phyloP scores from a whole-genome alignment of 2,329 filamentous ascomycete species.

The Penicillium sp. region DNA sequence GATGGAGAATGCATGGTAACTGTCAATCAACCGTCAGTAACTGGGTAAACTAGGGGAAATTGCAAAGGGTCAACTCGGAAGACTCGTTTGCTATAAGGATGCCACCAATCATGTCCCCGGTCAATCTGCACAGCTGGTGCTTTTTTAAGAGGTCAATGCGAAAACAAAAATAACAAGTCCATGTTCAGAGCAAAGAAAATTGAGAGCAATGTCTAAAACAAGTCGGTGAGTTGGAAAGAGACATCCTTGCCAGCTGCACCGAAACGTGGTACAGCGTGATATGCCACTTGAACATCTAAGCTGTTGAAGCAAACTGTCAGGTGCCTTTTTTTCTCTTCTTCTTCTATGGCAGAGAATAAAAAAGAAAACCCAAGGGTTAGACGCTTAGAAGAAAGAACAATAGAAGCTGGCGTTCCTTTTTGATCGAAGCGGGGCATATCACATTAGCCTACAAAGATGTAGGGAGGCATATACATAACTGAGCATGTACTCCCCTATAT shows the following conservation, averaged over 20 bases:
- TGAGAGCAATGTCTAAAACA: neutral
- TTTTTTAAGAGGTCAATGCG: constrained; percentile 2
- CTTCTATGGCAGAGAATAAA: neutral
- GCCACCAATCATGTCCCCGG: neutral
- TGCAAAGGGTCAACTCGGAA: neutral
- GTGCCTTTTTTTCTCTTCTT: neutral
- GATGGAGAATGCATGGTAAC: too few species aligned
- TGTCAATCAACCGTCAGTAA: too few species aligned
- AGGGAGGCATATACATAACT: too few species aligned
- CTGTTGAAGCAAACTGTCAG: neutral
- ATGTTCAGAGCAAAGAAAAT: neutral
- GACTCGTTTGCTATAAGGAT: neutral
- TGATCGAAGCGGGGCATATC: constrained; percentile 4
- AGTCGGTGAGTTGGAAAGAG: constrained; percentile 10
- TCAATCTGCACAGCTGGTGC: constrained; percentile 1
- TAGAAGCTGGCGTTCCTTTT: neutral
- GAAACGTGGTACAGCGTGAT: constrained; percentile 29
- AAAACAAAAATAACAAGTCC: neutral
- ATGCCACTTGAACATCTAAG: constrained; percentile 7
- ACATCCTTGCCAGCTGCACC: constrained; percentile 23
- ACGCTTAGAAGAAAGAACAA: neutral
- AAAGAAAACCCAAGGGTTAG: neutral
- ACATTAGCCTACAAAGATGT: too few species aligned
- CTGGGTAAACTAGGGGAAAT: neutral
- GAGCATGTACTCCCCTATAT: neutral